Percentiles rank a stretch among this genome's conserved stretches.
These are phyloP conservation scores for Tricholoma flavovirens DNA, from an alignment of 768 basidiomycete genomes.

Conservation along the genomic window DNA sequence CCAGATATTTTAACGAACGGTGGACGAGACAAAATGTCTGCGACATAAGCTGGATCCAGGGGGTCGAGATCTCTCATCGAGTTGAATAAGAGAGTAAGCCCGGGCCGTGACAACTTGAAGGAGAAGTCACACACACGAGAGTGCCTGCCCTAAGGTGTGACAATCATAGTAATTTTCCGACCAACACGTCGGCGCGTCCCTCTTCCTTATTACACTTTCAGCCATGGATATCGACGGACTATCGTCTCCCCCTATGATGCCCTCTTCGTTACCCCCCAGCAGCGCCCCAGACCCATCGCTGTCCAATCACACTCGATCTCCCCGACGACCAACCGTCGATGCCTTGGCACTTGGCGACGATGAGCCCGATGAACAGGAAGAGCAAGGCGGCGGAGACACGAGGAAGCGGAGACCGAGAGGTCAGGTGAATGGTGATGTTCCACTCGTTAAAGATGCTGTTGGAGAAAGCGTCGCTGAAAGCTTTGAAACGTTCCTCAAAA, in stretches of 20 bases:
- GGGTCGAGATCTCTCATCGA: slow-evolving; percentile 51
- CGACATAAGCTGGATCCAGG: slow-evolving; percentile 61
- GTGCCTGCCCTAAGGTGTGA: slow-evolving; percentile 32
- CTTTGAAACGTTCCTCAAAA: slow-evolving; percentile 88
- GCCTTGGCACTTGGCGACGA: slow-evolving; percentile 52
- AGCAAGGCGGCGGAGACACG: slow-evolving; percentile 29
- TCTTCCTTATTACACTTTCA: slow-evolving; percentile 1
- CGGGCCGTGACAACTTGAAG: neutral
- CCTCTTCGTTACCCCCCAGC: slow-evolving; percentile 48
- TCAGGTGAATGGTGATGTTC: slow-evolving; percentile 60
- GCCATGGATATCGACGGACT: slow-evolving; percentile 53
- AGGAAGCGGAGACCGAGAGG: slow-evolving; percentile 42
- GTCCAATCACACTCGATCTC: slow-evolving; percentile 27
- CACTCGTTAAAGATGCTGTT: slow-evolving; percentile 87
- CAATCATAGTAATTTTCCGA: slow-evolving; percentile 21
- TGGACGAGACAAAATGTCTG: slow-evolving; percentile 55
- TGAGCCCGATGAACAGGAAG: slow-evolving; percentile 40
- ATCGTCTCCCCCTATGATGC: slow-evolving; percentile 51
- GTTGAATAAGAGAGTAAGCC: slow-evolving; percentile 8
- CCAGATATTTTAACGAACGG: slow-evolving; percentile 71
- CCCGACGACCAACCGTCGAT: slow-evolving; percentile 41
- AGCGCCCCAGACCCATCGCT: slow-evolving; percentile 37
- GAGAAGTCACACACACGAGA: slow-evolving; percentile 29
- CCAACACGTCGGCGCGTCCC: slow-evolving; percentile 26
- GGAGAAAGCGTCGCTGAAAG: slow-evolving; percentile 92